These are phyloP conservation scores for Udeniomyces megalosporus DNA, from an alignment of 768 basidiomycete species.

Conservation along the genomic window DNA sequence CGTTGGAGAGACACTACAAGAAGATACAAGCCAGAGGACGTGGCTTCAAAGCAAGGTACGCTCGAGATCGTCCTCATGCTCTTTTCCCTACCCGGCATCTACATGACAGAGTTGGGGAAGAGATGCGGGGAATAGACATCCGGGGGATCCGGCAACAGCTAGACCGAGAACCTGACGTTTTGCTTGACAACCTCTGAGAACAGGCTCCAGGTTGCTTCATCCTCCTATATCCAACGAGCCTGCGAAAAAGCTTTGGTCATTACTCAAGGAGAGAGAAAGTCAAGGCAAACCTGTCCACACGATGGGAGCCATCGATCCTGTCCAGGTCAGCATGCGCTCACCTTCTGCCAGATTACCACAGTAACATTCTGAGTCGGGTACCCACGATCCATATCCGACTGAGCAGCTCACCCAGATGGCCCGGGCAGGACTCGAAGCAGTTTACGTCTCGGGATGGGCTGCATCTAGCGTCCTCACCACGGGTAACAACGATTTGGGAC, in stretches of 20 bases:
- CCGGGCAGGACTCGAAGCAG: conserved; percentile 52
- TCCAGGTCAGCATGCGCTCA: conserved; percentile 26
- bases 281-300: conserved; percentile 64
- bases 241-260: conserved; percentile 64
- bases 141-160: no score
- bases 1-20: conserved; percentile 59
- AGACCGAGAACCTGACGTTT: no score
- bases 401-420: conserved; percentile 75
- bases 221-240: conserved; percentile 61
- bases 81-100: no score
- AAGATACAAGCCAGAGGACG: conserved; percentile 60
- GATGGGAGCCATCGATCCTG: conserved; percentile 82
- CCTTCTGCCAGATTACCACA: conserved; percentile 32
- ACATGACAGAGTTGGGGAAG: no score
- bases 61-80: no score
- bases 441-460: conserved; percentile 91
- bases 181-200: no score
- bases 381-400: neutral
- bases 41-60: conserved; percentile 82
- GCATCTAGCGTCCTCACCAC: conserved; percentile 65
- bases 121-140: no score
- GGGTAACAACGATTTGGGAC: conserved; percentile 78
- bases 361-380: neutral
- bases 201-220: conserved; percentile 45
- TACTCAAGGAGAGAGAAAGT: conserved; percentile 47